Evolutionary conservation across 2,329 filamentous ascomycete genomes (phyloP).

Genomic region (Phyllosticta citribraziliensis): DNA sequence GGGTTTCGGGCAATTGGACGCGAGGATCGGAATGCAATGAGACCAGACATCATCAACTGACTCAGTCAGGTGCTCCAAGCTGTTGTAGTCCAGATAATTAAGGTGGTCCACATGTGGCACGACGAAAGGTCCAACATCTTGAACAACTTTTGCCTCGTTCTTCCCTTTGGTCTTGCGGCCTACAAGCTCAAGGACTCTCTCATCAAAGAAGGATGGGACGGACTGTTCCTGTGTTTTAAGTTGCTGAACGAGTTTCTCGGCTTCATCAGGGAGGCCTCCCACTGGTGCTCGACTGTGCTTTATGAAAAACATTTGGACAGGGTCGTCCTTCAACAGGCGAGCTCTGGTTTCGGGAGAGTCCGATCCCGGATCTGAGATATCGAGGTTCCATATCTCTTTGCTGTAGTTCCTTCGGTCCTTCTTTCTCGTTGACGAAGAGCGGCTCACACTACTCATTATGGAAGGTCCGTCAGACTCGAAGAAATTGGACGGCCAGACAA

Average conservation of each 20-base stretch:
- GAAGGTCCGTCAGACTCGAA: not conserved
- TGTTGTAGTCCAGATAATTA: not conserved
- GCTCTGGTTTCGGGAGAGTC: not conserved
- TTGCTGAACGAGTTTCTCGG: not conserved
- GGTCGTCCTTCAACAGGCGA: not conserved
- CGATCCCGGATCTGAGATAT: not conserved
- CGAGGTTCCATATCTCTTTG: not conserved
- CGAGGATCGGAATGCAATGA: not conserved
- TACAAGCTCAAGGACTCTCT: not conserved
- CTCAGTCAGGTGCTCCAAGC: not conserved
- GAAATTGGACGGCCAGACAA: not conserved
- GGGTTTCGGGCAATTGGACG: not conserved
- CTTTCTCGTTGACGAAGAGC: not conserved
- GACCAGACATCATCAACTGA: not conserved
- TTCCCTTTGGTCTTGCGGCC: not conserved
- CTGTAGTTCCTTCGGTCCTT: not conserved
- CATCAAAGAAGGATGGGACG: not conserved
- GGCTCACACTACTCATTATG: not conserved
- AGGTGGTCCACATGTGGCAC: not conserved
- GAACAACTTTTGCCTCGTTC: not conserved
- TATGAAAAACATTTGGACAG: not conserved
- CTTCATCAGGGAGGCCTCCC: not conserved
- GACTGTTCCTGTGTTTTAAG: not conserved
- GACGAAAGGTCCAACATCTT: not conserved
- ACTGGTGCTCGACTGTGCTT: not conserved